Conservation (phyloP, 1,284 basidiomycete genomes). For the Leccinum pachyderme region DNA sequence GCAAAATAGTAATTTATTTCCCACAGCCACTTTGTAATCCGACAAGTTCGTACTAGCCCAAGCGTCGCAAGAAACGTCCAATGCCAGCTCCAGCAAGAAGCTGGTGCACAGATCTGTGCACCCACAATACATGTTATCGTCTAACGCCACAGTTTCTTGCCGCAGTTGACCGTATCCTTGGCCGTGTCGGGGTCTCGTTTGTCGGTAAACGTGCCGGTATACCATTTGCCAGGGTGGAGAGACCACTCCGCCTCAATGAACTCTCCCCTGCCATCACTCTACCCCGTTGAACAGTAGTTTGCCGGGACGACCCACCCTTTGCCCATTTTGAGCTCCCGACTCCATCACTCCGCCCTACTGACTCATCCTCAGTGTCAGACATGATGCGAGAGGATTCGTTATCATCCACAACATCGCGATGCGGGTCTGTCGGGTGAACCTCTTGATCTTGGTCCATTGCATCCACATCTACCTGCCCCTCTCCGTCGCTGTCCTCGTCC, state of each 20-base stretch:
- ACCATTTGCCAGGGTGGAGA: slow-evolving; percentile 21
- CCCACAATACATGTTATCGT: slow-evolving; percentile 17
- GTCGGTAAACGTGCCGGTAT: slow-evolving; percentile 36
- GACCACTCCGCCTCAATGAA: slow-evolving; percentile 23
- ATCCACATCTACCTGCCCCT: slow-evolving; percentile 53
- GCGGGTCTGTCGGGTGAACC: slow-evolving; percentile 45
- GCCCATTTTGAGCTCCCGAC: slow-evolving; percentile 39
- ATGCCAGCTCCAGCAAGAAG: slow-evolving; percentile 2
- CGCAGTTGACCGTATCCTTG: slow-evolving; percentile 40
- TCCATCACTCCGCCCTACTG: slow-evolving; percentile 33
- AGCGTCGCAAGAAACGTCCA: slow-evolving; percentile 12
- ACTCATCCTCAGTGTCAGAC: slow-evolving; percentile 30
- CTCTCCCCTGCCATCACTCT: slow-evolving; percentile 18
- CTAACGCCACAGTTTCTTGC: slow-evolving; percentile 23
- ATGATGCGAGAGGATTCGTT: slow-evolving; percentile 24
- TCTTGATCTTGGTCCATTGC: slow-evolving; percentile 69
- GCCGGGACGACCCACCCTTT: slow-evolving; percentile 26
- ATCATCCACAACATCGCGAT: slow-evolving; percentile 34
- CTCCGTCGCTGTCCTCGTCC: slow-evolving; percentile 52
- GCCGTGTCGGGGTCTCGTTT: slow-evolving; percentile 65
- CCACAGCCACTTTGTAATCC: slow-evolving; percentile 25
- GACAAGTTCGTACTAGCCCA: slow-evolving; percentile 5
- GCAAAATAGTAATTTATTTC: slow-evolving; percentile 31
- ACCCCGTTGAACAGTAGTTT: slow-evolving; percentile 15
- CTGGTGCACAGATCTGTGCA: background rate